These are phyloP conservation scores for Sclerotinia sclerotiorum DNA, from an alignment of 2,329 filamentous ascomycete genomes.

Conservation along the genomic window DNA sequence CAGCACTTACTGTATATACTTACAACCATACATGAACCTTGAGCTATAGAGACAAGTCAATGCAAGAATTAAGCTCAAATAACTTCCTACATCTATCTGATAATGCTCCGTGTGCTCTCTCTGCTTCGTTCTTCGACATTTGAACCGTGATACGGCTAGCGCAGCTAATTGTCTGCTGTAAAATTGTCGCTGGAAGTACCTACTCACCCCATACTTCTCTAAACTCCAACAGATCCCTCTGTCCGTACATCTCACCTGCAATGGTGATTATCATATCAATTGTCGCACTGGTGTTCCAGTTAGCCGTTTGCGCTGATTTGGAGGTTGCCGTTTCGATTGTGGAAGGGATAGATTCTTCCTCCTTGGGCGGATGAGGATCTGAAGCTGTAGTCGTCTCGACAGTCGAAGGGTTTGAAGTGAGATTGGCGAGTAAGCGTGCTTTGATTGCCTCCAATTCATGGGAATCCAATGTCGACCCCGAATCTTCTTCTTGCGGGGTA, in stretches of 20 bases:
- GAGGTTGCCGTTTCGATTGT: neutral
- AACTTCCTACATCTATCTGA: neutral
- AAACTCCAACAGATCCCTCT: conserved; percentile 78
- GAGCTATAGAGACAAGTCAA: neutral
- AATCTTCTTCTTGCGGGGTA: neutral
- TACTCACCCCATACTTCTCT: conserved; percentile 53
- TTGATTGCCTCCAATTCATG: conserved; percentile 4
- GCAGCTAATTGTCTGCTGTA: neutral
- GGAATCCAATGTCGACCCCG: neutral
- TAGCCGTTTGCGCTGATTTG: conserved; percentile 30
- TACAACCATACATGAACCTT: neutral
- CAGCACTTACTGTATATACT: conserved; percentile 7
- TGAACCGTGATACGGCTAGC: neutral
- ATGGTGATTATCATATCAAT: conserved; percentile 91
- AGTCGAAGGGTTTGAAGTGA: neutral
- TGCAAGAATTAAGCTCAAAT: neutral
- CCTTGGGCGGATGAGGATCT: neutral
- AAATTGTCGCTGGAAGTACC: neutral
- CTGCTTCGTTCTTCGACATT: neutral
- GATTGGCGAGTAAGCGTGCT: conserved; percentile 9
- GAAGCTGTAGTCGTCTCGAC: neutral
- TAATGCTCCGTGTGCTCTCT: neutral
- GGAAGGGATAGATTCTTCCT: neutral
- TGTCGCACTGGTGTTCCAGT: conserved; percentile 56
- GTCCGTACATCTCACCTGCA: conserved; percentile 84